Evolutionary conservation across 805 yeast genomes (phyloP), one percentile per base, ranked within the genome.

Genomic region (Candida sonorensis): DNA sequence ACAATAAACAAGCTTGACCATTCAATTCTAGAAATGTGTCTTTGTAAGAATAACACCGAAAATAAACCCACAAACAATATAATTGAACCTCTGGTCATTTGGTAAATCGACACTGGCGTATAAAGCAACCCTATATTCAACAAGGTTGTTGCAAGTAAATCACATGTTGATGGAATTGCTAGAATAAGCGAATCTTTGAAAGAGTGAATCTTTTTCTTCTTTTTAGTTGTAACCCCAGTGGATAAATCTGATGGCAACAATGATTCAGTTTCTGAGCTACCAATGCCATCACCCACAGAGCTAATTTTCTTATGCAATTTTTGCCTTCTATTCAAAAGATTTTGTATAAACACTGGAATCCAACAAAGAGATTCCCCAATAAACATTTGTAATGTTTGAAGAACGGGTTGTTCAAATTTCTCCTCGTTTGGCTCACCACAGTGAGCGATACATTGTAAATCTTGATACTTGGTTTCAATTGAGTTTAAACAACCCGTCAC

Each of bases 351-450:
- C 11, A 58, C 41, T 6, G 62, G 59, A 7, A 57, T 23, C 64
- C 64, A 58, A 33, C 64, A 57, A 4, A 55, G 35, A 37, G 72
- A 55, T 48, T 83, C 94, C 16, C 88, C 94, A 4, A 80, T 51
- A 48, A 83, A 82, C 92, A 83, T 83, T 55, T 83, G 90, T 13
- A 80, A 57, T 2, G 92, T 77, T 51, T 83, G 92, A 22, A 83
- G 51, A 7, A 79, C 85, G 0, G 94, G 92, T 57, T 82, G 88
- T 43, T 82, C 83, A 47, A 81, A 83, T 36, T 59, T 54, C 23
- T 59, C 53, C 29, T 64, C 74, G n/a, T 56, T 51, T 12, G 67
- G 69, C 28, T 55, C 57, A 21, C 57, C 55, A 51, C 86, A 79
- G 48, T 72, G 51, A 11, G 50, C 60, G 4, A 82, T 81, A 55